A percentile compares a stretch with the other conserved stretches of the same genome.
Conservation (phyloP, 371 early-diverging fungal genomes). For the Mucor sp. region DNA sequence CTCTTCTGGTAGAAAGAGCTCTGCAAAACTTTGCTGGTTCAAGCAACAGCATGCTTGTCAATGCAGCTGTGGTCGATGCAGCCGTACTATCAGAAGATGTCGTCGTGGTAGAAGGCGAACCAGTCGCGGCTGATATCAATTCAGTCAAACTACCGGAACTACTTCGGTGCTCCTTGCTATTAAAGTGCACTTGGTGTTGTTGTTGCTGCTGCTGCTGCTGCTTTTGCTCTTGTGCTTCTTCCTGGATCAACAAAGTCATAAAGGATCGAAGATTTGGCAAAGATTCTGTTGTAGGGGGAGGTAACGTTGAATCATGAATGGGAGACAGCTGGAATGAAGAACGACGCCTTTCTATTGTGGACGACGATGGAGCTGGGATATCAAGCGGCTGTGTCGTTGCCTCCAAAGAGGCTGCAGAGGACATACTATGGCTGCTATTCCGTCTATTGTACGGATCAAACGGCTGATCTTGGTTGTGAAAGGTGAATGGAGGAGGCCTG, state of each 20-base stretch:
- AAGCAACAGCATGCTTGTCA: constrained; percentile 19
- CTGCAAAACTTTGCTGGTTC: constrained; percentile 18
- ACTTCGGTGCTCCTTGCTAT: neutral
- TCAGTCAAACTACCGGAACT: neutral
- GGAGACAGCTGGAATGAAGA: constrained; percentile 15
- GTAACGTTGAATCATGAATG: neutral
- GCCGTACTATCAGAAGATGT: neutral
- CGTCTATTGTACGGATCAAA: neutral
- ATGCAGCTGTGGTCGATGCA: neutral
- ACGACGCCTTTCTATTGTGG: neutral
- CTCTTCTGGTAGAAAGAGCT: constrained; percentile 11
- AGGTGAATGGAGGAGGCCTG: neutral
- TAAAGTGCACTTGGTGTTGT: neutral
- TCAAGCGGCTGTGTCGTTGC: neutral
- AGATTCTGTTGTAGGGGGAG: neutral
- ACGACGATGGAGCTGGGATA: neutral
- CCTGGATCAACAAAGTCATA: constrained; percentile 1
- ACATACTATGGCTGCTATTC: neutral
- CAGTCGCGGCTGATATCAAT: neutral
- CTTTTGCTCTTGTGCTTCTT: neutral
- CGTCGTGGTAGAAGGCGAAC: neutral
- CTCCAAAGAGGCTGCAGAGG: neutral
- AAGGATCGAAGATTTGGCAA: constrained; percentile 23
- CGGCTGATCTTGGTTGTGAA: neutral
- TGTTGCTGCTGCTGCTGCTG: neutral